Conservation (phyloP, 805 yeast species). For the Metschnikowia colocasiae region DNA sequence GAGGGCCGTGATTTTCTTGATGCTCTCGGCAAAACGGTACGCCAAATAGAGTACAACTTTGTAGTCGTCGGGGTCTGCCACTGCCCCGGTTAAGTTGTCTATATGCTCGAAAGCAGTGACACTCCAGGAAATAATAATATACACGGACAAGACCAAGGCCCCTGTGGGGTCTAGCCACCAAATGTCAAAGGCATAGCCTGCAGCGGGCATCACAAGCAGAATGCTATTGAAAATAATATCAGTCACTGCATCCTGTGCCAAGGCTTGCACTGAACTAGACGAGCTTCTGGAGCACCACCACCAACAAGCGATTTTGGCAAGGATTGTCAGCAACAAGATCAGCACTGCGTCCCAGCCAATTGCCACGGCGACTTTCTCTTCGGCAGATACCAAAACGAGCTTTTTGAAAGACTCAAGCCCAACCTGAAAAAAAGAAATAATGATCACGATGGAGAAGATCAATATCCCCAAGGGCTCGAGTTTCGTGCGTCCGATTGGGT, state of each 20-base stretch:
- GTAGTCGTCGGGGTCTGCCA: constrained; percentile 58
- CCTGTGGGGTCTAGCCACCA: constrained; percentile 81
- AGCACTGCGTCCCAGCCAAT: constrained; percentile 48
- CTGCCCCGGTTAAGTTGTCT: constrained; percentile 69
- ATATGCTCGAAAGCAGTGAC: constrained; percentile 66
- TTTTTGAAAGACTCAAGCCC: constrained; percentile 58
- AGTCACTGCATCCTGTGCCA: constrained; percentile 79
- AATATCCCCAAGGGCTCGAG: constrained; percentile 77
- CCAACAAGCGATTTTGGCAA: constrained; percentile 58
- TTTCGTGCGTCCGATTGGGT: constrained; percentile 70
- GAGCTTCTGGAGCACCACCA: constrained; percentile 56
- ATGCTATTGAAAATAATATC: constrained; percentile 71
- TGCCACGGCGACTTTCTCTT: constrained; percentile 38
- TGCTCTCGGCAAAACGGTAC: constrained; percentile 63
- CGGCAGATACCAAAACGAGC: constrained; percentile 33
- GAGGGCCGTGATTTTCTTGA: constrained; percentile 59
- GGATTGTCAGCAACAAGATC: constrained; percentile 63
- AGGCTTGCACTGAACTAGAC: constrained; percentile 69
- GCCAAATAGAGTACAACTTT: constrained; percentile 67
- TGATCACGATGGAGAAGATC: constrained; percentile 67
- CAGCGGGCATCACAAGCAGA: constrained; percentile 65
- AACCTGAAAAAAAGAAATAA: constrained; percentile 68
- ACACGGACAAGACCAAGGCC: constrained; percentile 59
- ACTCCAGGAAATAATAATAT: constrained; percentile 64
- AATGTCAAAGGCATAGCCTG: constrained; percentile 47